phyloP scores from a whole-genome alignment of 179 eudicot genomes.

The Spinacia oleracea region DNA sequence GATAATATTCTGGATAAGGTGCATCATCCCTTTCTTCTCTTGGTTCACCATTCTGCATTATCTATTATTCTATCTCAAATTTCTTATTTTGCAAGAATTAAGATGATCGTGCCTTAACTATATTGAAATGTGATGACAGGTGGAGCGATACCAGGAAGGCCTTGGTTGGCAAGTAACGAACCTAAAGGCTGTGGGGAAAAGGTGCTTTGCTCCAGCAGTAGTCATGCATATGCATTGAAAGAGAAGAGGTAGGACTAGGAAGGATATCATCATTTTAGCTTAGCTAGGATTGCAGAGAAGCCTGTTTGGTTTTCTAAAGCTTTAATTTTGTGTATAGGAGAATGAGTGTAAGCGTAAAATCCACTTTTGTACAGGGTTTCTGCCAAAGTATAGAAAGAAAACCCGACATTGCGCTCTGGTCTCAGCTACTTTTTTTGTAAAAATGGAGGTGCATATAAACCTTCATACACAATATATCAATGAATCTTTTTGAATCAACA shows the following conservation, averaged over 20 bases:
- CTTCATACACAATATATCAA: neutral
- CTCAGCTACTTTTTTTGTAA: neutral
- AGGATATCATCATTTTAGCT: too few relatives aligned
- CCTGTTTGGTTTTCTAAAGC: neutral
- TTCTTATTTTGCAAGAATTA: neutral
- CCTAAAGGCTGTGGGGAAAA: slow-evolving; percentile 38
- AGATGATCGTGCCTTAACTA: neutral
- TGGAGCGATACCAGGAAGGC: slow-evolving; percentile 41
- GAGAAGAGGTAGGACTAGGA: too few relatives aligned
- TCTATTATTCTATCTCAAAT: neutral
- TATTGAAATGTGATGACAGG: slow-evolving; percentile 30
- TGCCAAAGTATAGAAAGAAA: neutral
- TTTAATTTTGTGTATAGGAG: neutral
- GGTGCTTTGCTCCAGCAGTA: slow-evolving; percentile 46
- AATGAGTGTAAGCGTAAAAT: neutral
- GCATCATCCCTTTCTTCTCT: slow-evolving; percentile 8
- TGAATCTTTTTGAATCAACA: neutral
- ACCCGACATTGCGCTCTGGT: neutral
- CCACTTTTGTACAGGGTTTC: neutral
- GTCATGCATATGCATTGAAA: slow-evolving; percentile 4
- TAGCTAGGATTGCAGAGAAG: neutral
- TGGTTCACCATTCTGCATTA: neutral
- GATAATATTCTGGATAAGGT: slow-evolving; percentile 31
- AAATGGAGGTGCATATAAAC: neutral
- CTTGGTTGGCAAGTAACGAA: slow-evolving; percentile 44